Conservation (phyloP, 805 yeast species). For the Komagataella mondaviorum region DNA sequence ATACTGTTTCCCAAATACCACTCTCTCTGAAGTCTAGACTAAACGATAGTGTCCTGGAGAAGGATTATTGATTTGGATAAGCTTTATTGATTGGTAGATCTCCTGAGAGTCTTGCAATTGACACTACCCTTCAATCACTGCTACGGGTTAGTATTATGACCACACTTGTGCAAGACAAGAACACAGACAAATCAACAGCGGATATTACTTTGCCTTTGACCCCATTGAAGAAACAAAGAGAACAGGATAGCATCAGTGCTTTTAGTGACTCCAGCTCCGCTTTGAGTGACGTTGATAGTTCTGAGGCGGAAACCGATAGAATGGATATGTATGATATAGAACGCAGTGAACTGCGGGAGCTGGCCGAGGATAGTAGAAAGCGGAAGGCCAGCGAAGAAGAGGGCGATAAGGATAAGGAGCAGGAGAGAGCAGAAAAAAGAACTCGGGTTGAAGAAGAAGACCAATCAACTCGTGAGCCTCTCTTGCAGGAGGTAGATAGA, state of each 20-base stretch:
- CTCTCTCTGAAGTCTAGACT: background rate
- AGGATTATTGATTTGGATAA: background rate
- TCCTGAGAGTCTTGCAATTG: background rate
- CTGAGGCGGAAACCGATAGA: slow-evolving; percentile 88
- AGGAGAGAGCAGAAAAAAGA: background rate
- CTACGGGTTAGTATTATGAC: background rate
- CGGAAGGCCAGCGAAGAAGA: background rate
- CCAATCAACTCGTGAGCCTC: background rate
- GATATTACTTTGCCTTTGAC: background rate
- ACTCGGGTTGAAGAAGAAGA: background rate
- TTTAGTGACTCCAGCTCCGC: slow-evolving; percentile 22
- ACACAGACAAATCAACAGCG: slow-evolving; percentile 1
- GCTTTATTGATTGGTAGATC: background rate
- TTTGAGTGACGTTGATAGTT: slow-evolving; percentile 44
- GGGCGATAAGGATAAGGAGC: background rate
- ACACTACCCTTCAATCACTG: background rate
- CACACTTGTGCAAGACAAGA: background rate
- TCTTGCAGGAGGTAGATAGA: slow-evolving; percentile 9
- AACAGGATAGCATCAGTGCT: background rate
- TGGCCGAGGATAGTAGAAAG: slow-evolving; percentile 14
- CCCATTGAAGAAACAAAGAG: background rate
- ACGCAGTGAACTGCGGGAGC: slow-evolving; percentile 32
- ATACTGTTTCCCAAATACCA: background rate
- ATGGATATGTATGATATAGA: slow-evolving; percentile 46
- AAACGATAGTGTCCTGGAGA: background rate